Base-by-base conservation (phyloP, 768 basidiomycete genomes). In the Mycena albidolilacea region DNA sequence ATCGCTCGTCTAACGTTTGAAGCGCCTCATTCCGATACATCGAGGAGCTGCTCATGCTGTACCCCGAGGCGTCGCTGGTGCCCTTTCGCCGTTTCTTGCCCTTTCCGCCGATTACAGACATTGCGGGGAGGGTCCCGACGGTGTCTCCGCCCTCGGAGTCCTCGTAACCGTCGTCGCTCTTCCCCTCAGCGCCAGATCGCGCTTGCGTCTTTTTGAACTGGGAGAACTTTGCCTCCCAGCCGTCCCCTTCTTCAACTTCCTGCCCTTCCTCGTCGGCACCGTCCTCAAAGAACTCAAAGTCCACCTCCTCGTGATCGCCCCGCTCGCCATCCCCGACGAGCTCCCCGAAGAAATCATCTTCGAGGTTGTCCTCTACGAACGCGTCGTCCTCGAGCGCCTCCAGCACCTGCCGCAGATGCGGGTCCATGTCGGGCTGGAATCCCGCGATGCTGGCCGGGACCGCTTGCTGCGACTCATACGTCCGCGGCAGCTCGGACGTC, bases 371-470 rank as follows among this genome's bases (percentile, higher is more conserved):
- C 52, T 96, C 93, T 17, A 98, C 93, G 78, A 97, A 99, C 3
- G 93, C 97, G 71, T 97, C 96, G 77, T 99, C 97, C 71, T 99
- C 98, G 30, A 99, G 85, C 1, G 98, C 98, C 79, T 98, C 97
- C 17, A 99, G 84, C 0, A 91, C 90, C 82, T 99, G 98, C 35
- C 98, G 88, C 37, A 99, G 87, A 83, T 97, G 95, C 7, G 96
- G 96, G 80, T 99, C 95, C 95, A 99, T 95, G 78, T 97, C 95
- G 0, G 97, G 98, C 79, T 95, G 94, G 72, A 99, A 92, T 3
- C 98, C 97, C 35, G 92, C 85, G 62, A 97, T 91, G 74, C 94
- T 95, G 43, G 90, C 88, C 3, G 95, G 97, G 37, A 98, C 85
- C 38, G 91, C 90, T 76, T 94, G 90, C 73, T 94, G 92, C 1